phyloP scores from a whole-genome alignment of 768 basidiomycete genomes.

The Naganishia vishniacii region DNA sequence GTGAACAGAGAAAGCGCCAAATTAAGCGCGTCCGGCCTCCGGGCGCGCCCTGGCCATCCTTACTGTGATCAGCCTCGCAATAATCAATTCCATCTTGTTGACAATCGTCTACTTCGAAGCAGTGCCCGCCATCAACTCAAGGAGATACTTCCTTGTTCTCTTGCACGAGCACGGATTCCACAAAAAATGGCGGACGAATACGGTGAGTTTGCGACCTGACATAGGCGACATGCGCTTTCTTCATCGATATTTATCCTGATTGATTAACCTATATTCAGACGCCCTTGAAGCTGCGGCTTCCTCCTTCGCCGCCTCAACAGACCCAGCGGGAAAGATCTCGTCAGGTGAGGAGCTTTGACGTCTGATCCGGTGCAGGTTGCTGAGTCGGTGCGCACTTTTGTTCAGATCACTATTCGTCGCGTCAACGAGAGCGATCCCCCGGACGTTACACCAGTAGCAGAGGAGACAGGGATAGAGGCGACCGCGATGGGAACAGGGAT shows the following conservation, averaged over 20 bases:
- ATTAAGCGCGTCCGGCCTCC: not conserved
- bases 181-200: constrained; percentile 26
- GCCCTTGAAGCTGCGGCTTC: constrained; percentile 45
- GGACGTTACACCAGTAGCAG: constrained; percentile 7
- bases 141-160: no score
- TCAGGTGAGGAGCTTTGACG: not conserved
- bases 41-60: not conserved
- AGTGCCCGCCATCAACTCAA: no score
- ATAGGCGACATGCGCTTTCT: not conserved
- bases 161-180: not conserved
- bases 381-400: not conserved
- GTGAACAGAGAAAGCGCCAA: constrained; percentile 2
- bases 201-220: constrained; percentile 14
- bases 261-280: constrained; percentile 32
- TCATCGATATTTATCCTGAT: not conserved
- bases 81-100: no score
- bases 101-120: no score
- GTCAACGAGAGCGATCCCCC: constrained; percentile 27
- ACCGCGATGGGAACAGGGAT: constrained; percentile 35
- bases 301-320: constrained; percentile 35
- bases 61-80: not conserved
- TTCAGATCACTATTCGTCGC: constrained; percentile 26
- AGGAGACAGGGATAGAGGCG: constrained; percentile 34
- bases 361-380: not conserved
- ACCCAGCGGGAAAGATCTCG: constrained; percentile 6